Conservation (phyloP, 305 asterid species). For the Stenogyne calaminthoides region DNA sequence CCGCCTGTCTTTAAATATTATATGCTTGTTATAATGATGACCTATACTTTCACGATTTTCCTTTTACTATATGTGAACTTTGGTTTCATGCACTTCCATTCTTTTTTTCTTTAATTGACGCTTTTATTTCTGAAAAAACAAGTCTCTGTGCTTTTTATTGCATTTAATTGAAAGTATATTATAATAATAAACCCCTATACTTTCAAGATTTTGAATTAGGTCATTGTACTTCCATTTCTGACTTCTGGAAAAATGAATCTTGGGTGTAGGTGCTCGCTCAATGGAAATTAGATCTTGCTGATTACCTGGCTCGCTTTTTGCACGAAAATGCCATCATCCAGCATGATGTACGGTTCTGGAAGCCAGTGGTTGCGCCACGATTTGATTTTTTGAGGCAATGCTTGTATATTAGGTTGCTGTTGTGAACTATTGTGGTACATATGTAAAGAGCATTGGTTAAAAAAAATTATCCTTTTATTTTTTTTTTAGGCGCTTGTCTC, state of each 20-base stretch:
- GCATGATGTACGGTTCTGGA: background rate
- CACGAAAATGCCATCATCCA: background rate
- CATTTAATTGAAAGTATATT: background rate
- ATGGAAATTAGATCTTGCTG: background rate
- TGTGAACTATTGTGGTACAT: background rate
- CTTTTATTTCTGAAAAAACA: background rate
- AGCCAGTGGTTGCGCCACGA: background rate
- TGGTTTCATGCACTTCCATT: background rate
- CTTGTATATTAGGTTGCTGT: slow-evolving; percentile 6
- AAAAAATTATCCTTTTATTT: background rate
- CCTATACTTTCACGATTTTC: background rate
- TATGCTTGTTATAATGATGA: background rate
- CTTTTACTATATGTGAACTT: background rate
- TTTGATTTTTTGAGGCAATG: background rate
- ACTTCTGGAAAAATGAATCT: background rate
- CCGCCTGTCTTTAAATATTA: background rate
- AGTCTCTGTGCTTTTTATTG: background rate
- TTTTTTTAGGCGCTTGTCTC: background rate
- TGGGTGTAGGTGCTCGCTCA: background rate
- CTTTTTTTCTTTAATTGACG: background rate
- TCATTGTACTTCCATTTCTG: background rate
- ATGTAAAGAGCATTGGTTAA: slow-evolving; percentile 1
- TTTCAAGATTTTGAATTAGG: background rate
- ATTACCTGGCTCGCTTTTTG: background rate
- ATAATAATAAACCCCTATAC: background rate